Evolutionary conservation across 371 early-diverging fungal genomes (phyloP).

Genomic region (Syncephalastrum contaminatum): DNA sequence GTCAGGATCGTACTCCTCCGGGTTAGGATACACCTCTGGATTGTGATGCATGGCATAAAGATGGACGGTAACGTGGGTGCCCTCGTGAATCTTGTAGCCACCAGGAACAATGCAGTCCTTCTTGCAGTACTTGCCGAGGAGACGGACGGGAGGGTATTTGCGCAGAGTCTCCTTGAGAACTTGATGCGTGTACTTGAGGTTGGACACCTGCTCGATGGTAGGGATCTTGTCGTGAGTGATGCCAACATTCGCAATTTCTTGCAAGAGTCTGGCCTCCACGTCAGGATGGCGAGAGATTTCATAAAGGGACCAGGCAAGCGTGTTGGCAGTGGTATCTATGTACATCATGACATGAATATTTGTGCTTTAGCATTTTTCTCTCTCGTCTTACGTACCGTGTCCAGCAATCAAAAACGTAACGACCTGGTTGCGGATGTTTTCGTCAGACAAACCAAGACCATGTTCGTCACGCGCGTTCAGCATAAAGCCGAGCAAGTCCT

Average conservation of each 20-base stretch:
- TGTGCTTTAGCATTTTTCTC: not conserved
- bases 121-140: constrained; percentile 44
- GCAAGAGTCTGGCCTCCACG: constrained; percentile 39
- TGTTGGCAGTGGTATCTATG: constrained; percentile 38
- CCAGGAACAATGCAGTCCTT: constrained; percentile 53
- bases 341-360: not conserved
- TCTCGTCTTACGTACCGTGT: constrained; percentile 35
- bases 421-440: constrained; percentile 59
- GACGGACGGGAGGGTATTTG: constrained; percentile 49
- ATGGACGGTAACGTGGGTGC: constrained; percentile 18
- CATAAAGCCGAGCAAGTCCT: constrained; percentile 60
- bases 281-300: constrained; percentile 46
- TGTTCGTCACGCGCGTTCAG: constrained; percentile 49
- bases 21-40: constrained; percentile 44
- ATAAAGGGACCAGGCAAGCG: constrained; percentile 51
- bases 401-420: constrained; percentile 60
- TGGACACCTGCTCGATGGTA: constrained; percentile 42
- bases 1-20: constrained; percentile 54
- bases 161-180: constrained; percentile 59
- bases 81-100: constrained; percentile 35
- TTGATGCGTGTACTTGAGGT: constrained; percentile 40
- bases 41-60: constrained; percentile 47
- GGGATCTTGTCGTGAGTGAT: constrained; percentile 38
- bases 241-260: constrained; percentile 52
- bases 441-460: constrained; percentile 39